phyloP scores from a whole-genome alignment of 2,329 filamentous ascomycete species.

The Aureobasidium sp. region DNA sequence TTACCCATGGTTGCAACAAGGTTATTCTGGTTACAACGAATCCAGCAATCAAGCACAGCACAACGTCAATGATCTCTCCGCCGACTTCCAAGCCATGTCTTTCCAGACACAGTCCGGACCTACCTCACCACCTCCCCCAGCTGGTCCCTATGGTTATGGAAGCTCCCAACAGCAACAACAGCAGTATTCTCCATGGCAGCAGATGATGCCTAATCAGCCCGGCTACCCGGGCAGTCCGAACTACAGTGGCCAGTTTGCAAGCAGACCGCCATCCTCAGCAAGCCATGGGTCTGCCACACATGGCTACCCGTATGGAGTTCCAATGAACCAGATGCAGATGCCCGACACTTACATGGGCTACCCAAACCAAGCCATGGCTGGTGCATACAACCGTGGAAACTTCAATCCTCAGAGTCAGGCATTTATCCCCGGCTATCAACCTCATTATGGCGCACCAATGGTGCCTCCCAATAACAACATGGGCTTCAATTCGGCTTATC shows the following conservation, averaged over 20 bases:
- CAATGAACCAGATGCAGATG: constrained; percentile 9
- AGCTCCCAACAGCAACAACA: constrained; percentile 19
- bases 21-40: constrained; percentile 5
- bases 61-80: constrained; percentile 35
- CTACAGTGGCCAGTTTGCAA: neutral
- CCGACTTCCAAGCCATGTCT: constrained; percentile 38
- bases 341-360: constrained; percentile 31
- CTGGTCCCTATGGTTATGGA: neutral
- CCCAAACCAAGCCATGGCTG: constrained; percentile 73
- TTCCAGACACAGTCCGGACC: constrained; percentile 26
- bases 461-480: neutral
- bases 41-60: constrained; percentile 15
- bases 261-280: constrained; percentile 2
- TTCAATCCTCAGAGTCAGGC: constrained; percentile 95
- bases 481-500: neutral
- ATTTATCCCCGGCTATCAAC: constrained; percentile 61
- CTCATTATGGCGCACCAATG: constrained; percentile 4
- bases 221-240: constrained; percentile 7
- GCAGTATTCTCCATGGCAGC: constrained; percentile 22
- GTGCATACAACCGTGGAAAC: constrained; percentile 72
- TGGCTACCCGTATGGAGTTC: constrained; percentile 58
- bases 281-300: constrained; percentile 19
- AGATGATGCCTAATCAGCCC: constrained; percentile 17
- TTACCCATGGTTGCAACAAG: constrained; percentile 13
- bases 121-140: constrained; percentile 5